Base-by-base conservation (phyloP, 257 asterid genomes). In the Jacaranda copaia region DNA sequence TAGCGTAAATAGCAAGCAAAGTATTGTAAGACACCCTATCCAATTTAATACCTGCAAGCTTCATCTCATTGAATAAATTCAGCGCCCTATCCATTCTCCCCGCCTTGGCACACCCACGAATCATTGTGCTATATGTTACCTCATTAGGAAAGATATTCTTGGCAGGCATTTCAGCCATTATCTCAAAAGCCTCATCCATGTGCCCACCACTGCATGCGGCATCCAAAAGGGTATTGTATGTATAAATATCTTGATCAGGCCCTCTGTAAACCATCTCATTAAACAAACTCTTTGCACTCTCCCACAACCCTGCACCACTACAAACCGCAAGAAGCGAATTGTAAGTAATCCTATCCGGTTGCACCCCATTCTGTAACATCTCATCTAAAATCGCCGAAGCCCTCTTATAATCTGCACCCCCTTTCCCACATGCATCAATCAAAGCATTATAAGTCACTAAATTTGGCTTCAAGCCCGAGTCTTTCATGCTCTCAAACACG, bases 381-480 rank as follows among this genome's bases (percentile, higher is more conserved):
- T 95, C 96, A 56, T 88, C 86, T 40, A 91, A 93, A 77, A 91
- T 82, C 71, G 81, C 88, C 2, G 82, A 82, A n/a, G 99, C 99
- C 90, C 93, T 87, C 76, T 70, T 89, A 87, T 87, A 91, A 85
- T 89, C 96, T 1, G 93, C 97, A 63, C 99, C 99, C 73, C 99
- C 98, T 86, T 95, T 95, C 0, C 96, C 97, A 81, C 99, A 95
- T 0, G 99, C 98, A 83, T 95, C 97, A 32, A 95, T 95, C 56
- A 95, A 61, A 3, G 99, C 97, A 78, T 95, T 93, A 9, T 90
- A 95, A 14, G 99, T 95, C 5, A 95, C 92, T 58, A 93, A 80
- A 89, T 93, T 95, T 1, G 97, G 97, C 90, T 86, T 95, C 91
- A 95, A 89, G 74, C 93, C 93, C 5, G 87, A 80, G 77, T 71